Evolutionary conservation across 73 alveolate species (phyloP), one percentile per base, ranked within the genome.

Genomic region (Urostyla sp.): DNA sequence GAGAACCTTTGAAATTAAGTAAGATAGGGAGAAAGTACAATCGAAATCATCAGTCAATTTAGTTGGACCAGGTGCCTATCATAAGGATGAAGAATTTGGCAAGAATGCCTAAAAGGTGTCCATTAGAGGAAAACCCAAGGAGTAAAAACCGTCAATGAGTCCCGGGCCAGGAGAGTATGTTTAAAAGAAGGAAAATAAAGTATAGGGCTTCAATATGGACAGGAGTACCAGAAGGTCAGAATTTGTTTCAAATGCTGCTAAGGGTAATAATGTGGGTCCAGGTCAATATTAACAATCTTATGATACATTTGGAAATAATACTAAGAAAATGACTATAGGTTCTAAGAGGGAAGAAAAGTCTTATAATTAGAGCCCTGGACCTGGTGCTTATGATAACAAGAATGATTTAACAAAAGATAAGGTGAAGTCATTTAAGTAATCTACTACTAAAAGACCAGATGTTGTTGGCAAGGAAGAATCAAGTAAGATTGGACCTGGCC

Each of bases 141-240:
- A 63, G 13, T 21, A 50, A 21, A 63, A 60, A 63, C 10, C 13
- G 35, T 57, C 37, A 13, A 16, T 63, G 18, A 63, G 40, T 7
- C 79, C 79, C 3, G 79, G 79, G 21, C 79, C 79, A 63, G 79
- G 79, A 5, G 37, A 63, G 24, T 63, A 63, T 43, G 79, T 43
- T 1, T 49, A 37, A 4, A 10, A 6, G 4, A 8, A 38, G 5
- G 16, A 43, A 16, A 40, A 43, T 38, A 63, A 40, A 63, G 60
- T 43, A 43, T 18, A 40, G 61, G 3, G 37, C 6, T 37, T 57
- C 58, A 2, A 43, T 63, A 37, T 20, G 45, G 5, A 63, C 26
- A 40, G n/a, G 55, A 7, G 10, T 63, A 15, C 51, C 51, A 40
- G 51, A 49, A 63, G 79, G 35, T 21, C 28, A 27, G 59, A 34